Evolutionary conservation across 2,329 filamentous ascomycete genomes (phyloP).

Genomic region (Sarocladium oryzae): DNA sequence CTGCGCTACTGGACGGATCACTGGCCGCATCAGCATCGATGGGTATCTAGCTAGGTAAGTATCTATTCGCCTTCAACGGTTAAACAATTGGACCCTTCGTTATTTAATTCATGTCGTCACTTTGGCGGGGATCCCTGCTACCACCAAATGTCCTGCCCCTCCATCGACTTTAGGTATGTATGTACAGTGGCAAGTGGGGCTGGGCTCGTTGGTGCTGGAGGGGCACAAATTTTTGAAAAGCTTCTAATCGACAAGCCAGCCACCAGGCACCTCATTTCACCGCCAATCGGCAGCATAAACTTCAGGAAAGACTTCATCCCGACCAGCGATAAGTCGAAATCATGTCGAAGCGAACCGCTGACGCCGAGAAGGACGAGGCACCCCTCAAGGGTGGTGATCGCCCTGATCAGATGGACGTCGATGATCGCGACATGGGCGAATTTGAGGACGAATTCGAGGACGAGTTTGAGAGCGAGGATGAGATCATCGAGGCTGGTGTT

Average conservation of each 20-base stretch:
- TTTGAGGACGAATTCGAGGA: conserved; percentile 96
- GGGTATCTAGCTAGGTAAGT: no score
- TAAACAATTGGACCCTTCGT: no score
- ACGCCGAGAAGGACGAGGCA: conserved; percentile 36
- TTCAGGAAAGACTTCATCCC: background rate
- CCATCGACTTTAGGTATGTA: background rate
- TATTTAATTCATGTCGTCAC: conserved; percentile 7
- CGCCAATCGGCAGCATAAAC: background rate
- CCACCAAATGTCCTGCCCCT: background rate
- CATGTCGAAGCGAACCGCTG: conserved; percentile 58
- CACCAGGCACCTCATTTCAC: background rate
- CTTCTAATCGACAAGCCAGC: background rate
- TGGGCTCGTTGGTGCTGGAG: background rate
- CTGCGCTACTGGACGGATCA: no score
- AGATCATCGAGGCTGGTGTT: conserved; percentile 89
- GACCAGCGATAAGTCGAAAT: background rate
- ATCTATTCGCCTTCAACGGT: no score
- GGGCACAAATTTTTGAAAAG: conserved; percentile 10
- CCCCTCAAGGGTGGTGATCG: conserved; percentile 56
- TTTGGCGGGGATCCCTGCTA: conserved; percentile 3
- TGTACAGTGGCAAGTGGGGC: conserved; percentile 9
- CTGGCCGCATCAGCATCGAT: no score
- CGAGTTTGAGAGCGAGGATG: conserved; percentile 81
- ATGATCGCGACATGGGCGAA: conserved; percentile 63
- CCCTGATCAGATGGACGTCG: conserved; percentile 60